phyloP scores from a whole-genome alignment of 2,329 filamentous ascomycete species.

The Fusarium setosum region DNA sequence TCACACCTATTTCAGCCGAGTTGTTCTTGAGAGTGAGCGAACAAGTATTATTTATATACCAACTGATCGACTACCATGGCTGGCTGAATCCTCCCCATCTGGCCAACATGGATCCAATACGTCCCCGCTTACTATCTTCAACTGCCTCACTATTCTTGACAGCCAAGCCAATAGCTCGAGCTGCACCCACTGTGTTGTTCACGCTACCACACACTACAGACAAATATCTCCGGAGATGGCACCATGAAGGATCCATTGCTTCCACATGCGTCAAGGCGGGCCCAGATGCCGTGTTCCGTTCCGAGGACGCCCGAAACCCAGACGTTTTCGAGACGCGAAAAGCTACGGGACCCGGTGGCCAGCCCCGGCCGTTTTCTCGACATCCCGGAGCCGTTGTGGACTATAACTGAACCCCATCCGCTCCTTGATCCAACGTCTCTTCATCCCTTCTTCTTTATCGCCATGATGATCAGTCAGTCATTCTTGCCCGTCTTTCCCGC shows the following conservation, averaged over 20 bases:
- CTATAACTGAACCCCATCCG: conserved; percentile 37
- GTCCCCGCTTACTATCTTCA: conserved; percentile 7
- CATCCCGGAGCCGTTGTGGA: conserved; percentile 17
- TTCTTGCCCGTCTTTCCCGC: background rate
- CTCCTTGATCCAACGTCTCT: conserved; percentile 8
- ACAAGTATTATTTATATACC: background rate
- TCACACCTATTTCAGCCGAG: background rate
- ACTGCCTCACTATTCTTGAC: background rate
- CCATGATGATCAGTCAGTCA: background rate
- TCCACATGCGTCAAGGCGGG: conserved; percentile 1
- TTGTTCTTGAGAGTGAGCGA: background rate
- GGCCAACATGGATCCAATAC: background rate
- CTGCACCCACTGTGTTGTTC: background rate
- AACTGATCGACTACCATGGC: conserved; percentile 1
- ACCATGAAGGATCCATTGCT: background rate
- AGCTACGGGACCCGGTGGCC: conserved; percentile 12
- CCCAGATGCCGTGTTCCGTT: conserved; percentile 15
- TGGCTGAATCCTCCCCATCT: background rate
- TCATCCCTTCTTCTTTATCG: background rate
- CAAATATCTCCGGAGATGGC: conserved; percentile 7
- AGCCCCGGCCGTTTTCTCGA: conserved; percentile 25
- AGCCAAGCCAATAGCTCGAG: conserved; percentile 26
- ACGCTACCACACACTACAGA: background rate
- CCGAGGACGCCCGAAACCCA: conserved; percentile 36
- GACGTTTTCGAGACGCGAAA: conserved; percentile 8